Evolutionary conservation across 2,329 filamentous ascomycete species (phyloP), one percentile per base, ranked within the genome.

Genomic region (Epichloe elymi): DNA sequence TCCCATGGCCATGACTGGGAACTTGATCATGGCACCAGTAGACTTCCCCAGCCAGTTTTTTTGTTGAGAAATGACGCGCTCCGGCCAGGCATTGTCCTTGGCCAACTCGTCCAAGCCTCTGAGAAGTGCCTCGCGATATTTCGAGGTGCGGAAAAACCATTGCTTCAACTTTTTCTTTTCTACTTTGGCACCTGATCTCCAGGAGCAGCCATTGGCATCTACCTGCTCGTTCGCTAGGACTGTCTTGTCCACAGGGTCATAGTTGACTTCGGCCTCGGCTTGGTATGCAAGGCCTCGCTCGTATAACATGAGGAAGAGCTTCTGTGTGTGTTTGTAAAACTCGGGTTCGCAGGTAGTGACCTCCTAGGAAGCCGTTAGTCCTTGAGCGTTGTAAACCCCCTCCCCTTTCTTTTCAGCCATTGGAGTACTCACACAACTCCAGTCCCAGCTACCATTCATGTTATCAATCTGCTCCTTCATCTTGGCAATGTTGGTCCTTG

Each of bases 141-240:
- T 78, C 3, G 88, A 91, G 60, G 93, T 94, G 55, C 82, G 82
- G 56, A 95, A 79, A 64, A 94, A 95, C 89, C 89, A 95, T 66
- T 95, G 89, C 67, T 86, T 88, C 46, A 94, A 72, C 58, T 79
- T 79, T 53, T 80, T 73, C 68, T 89, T 86, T 67, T 93, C 85
- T 17, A 94, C 88, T 63, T 85, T 83, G 47, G 86, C 88, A 10
- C 88, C 88, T 1, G 87, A 93, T 51, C 88, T 79, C 89, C 89
- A 95, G 2, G 88, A 95, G 59, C 74, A 80, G 35, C 89, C 89
- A 61, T 88, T 84, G 47, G 85, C 76, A 63, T 94, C 87, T n/a
- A 95, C 88, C 68, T 95, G 89, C 67, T 95, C 89, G 63, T 95
- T 95, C 11, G 89, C 89, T 53, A 95, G 73, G 15, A 95, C 89